Conservation (phyloP, 352 stramenopile species). For the Globisporangium paddicum region DNA sequence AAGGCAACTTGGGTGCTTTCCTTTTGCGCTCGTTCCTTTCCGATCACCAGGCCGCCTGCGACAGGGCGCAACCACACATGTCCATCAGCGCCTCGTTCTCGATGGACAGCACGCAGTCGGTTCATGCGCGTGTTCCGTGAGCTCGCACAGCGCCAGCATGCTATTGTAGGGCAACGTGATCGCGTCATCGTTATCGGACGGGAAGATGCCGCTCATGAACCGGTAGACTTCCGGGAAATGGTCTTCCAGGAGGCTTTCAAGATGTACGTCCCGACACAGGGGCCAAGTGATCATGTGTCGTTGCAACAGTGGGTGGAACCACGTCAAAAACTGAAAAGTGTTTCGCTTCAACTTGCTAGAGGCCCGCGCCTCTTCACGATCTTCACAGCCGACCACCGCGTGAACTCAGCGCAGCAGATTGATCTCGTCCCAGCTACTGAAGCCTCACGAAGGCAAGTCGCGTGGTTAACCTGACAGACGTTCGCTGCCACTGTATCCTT, state of each 20-base stretch:
- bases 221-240: conserved; percentile 83
- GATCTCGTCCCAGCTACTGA: not conserved
- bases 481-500: too few relatives aligned
- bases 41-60: too few relatives aligned
- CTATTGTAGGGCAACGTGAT: conserved; percentile 93
- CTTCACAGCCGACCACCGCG: too few relatives aligned
- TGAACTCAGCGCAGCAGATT: too few relatives aligned
- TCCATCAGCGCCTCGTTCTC: conserved; percentile 88
- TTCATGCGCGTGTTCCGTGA: conserved; percentile 86
- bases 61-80: too few relatives aligned
- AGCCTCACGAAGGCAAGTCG: not conserved
- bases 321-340: too few relatives aligned
- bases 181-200: conserved; percentile 88
- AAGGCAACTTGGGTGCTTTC: too few relatives aligned
- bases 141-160: conserved; percentile 66
- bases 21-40: too few relatives aligned
- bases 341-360: too few relatives aligned
- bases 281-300: too few relatives aligned
- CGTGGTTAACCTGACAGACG: too few relatives aligned
- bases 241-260: conserved; percentile 79
- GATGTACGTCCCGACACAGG: conserved; percentile 91
- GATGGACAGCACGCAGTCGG: conserved; percentile 89
- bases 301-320: too few relatives aligned
- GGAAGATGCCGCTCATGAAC: conserved; percentile 77
- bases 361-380: not conserved